These are phyloP conservation scores for Linum lewisii DNA, from an alignment of 345 rosid species.

Conservation along the genomic window DNA sequence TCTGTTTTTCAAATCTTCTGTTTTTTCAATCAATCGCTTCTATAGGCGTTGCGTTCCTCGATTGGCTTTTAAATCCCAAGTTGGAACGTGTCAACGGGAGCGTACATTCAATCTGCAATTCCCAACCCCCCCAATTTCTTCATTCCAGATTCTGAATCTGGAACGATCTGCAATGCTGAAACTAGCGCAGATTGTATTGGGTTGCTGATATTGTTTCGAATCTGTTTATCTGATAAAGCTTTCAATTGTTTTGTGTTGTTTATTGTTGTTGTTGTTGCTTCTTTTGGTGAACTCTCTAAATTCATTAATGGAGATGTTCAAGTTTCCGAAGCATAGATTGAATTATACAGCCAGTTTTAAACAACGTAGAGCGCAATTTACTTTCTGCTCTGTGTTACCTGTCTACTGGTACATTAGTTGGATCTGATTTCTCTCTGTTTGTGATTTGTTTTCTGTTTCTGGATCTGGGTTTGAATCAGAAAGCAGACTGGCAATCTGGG, in stretches of 20 bases:
- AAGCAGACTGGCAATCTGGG: too few relatives aligned
- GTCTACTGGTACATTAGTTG: conserved; percentile 4
- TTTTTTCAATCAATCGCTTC: neutral
- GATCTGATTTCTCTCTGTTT: neutral
- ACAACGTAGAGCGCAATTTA: neutral
- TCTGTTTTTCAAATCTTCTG: neutral
- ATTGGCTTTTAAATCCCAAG: neutral
- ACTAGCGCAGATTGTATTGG: neutral
- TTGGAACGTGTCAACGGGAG: conserved; percentile 5
- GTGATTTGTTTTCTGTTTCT: neutral
- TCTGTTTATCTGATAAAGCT: too few relatives aligned
- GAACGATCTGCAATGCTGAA: neutral
- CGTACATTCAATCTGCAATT: neutral
- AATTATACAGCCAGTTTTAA: neutral
- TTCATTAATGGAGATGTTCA: neutral
- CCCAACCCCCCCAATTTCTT: neutral
- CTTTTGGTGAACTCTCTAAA: neutral
- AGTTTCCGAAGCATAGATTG: conserved; percentile 6
- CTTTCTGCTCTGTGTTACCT: neutral
- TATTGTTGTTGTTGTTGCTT: neutral
- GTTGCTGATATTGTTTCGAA: neutral
- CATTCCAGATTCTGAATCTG: neutral
- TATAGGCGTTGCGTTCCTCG: conserved; percentile 8
- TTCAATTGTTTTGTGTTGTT: neutral
- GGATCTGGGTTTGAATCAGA: neutral